Evolutionary conservation across 1,139 yeast species (phyloP).

Genomic region (Zygosaccharomyces pseudobailii): DNA sequence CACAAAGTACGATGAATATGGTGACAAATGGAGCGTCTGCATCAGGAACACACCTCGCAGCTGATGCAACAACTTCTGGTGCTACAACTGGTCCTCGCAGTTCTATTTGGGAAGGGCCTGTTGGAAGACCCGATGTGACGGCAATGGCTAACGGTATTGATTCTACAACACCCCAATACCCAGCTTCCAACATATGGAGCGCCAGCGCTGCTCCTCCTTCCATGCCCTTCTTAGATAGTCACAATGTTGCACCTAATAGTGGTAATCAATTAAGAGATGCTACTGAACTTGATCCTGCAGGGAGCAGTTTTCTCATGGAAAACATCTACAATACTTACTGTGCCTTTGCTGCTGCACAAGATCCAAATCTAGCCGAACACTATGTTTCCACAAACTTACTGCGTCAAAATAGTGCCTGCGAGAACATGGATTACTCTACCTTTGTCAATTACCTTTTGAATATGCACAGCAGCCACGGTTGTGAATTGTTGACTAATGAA

Average conservation of each 20-base stretch:
- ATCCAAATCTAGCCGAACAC: constrained; percentile 6
- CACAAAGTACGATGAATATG: not conserved
- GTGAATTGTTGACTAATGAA: constrained; percentile 22
- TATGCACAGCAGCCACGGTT: constrained; percentile 21
- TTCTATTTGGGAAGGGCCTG: constrained; percentile 25
- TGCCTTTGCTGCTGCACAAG: constrained; percentile 9
- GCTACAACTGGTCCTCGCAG: constrained; percentile 15
- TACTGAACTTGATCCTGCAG: not conserved
- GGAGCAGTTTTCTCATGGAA: constrained; percentile 7
- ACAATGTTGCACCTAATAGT: constrained; percentile 3
- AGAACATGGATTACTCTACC: constrained; percentile 19
- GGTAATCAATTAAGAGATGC: not conserved
- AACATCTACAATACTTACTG: constrained; percentile 14
- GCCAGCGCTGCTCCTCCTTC: constrained; percentile 7
- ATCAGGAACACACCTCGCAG: not conserved
- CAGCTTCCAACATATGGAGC: constrained; percentile 17
- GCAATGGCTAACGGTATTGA: constrained; percentile 1
- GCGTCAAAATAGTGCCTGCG: constrained; percentile 18
- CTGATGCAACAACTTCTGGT: constrained; percentile 2
- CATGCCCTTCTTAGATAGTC: constrained; percentile 6
- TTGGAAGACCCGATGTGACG: not conserved
- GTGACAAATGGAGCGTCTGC: constrained; percentile 3
- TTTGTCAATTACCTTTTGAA: constrained; percentile 21
- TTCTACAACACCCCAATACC: constrained; percentile 1
- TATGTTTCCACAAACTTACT: constrained; percentile 24